Evolutionary conservation across 2,329 filamentous ascomycete genomes (phyloP), one percentile per base, ranked within the genome.

Genomic region (Pseudodiploospora longispora): DNA sequence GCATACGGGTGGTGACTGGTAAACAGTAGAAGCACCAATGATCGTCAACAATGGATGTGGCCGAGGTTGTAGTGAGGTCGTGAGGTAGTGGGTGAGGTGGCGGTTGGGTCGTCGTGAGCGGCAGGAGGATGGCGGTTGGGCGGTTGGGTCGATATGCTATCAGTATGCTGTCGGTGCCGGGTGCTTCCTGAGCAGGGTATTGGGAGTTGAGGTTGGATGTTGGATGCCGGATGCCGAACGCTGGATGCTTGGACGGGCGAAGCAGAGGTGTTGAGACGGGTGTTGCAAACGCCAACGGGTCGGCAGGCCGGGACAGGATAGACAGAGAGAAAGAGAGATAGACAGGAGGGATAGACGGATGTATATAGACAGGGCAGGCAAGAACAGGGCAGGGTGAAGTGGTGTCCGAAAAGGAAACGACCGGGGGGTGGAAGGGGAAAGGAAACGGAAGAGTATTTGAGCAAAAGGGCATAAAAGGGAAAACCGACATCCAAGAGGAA

Each of bases 401-500:
- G 46, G 41, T 32, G 36, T 34, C 39, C 40, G 40, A 45, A 46
- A 19, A 38, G 48, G 41, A 42, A 40, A 47, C 38, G 46, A 38
- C 33, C 44, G 37, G 27, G 31, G 27, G 44, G 38, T 48, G 40
- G 44, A 34, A 28, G 40, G 43, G 43, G 33, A 12, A 40, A 41
- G 43, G 37, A 30, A 40, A 27, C 27, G 34, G 42, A 19, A 19
- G 19, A 19, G 19, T 19, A 19, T 19, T 19, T 19, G 44, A 50
- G 38, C 33, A 47, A 41, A 46, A 36, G 42, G 46, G 41, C 31
- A 35, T 34, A 41, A 42, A 41, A 45, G 46, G 27, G 36, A 48
- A 40, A 42, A 40, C 47, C 38, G 46, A 38, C 33, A 46, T 40
- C 30, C 35, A 27, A 42, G 38, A 50, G 40, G 44, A 34, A 28